Conservation (phyloP, 2,329 filamentous ascomycete genomes). For the Talaromyces sp. region DNA sequence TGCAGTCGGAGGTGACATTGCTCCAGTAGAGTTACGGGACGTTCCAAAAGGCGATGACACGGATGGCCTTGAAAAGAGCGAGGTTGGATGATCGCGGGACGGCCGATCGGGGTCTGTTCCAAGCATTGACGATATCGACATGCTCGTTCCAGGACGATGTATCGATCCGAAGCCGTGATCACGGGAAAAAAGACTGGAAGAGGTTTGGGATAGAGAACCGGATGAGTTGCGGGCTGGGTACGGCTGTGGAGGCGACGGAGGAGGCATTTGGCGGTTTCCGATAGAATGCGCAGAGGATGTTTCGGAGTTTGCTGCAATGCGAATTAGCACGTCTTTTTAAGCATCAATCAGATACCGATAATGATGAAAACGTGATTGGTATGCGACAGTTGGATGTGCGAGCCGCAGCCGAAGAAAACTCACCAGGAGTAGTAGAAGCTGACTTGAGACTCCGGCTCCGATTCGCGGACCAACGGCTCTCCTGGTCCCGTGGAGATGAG, state of each 20-base stretch:
- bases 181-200: conserved; percentile 47
- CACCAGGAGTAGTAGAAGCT: conserved; percentile 37
- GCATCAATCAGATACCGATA: background rate
- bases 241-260: conserved; percentile 52
- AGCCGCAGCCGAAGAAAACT: conserved; percentile 26
- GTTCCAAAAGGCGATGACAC: conserved; percentile 33
- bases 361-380: background rate
- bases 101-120: conserved; percentile 53
- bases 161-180: conserved; percentile 55
- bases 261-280: conserved; percentile 49
- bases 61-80: conserved; percentile 51
- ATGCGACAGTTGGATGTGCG: background rate
- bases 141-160: conserved; percentile 61
- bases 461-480: conserved; percentile 37
- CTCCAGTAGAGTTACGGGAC: conserved; percentile 34
- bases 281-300: conserved; percentile 36
- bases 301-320: conserved; percentile 22
- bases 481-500: conserved; percentile 34
- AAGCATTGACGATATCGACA: conserved; percentile 73
- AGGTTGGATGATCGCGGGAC: conserved; percentile 47
- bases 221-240: conserved; percentile 44
- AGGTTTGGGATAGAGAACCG: conserved; percentile 39
- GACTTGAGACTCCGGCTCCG: conserved; percentile 36
- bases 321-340: background rate
- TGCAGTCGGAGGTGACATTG: conserved; percentile 46